These are phyloP conservation scores for Jamesozyma lodderae DNA, from an alignment of 805 yeast species.

Conservation along the genomic window DNA sequence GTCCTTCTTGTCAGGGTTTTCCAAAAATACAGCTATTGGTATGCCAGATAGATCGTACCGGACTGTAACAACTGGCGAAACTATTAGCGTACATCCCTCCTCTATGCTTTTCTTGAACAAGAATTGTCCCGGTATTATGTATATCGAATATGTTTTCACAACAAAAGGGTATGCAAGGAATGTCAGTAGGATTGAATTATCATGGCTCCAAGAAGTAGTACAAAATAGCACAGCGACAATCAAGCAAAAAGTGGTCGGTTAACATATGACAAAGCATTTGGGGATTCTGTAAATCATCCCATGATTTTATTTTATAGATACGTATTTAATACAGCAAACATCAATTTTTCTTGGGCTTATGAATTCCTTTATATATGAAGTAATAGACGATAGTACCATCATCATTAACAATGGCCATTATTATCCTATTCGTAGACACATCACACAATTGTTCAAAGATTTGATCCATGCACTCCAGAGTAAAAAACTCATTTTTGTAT, in stretches of 20 bases:
- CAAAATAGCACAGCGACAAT: slow-evolving; percentile 10
- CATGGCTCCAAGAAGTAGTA: slow-evolving; percentile 80
- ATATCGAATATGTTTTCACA: slow-evolving; percentile 88
- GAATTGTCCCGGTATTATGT: slow-evolving; percentile 80
- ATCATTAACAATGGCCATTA: slow-evolving; percentile 47
- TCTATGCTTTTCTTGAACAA: slow-evolving; percentile 71
- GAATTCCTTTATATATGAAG: slow-evolving; percentile 55
- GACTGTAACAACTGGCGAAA: slow-evolving; percentile 76
- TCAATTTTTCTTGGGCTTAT: slow-evolving; percentile 50
- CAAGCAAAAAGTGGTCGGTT: slow-evolving; percentile 7
- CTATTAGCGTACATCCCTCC: slow-evolving; percentile 84
- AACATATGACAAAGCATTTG: no score
- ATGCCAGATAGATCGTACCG: slow-evolving; percentile 90
- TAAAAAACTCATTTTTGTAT: slow-evolving; percentile 15
- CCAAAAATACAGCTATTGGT: slow-evolving; percentile 87
- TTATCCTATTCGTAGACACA: slow-evolving; percentile 32
- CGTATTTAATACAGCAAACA: neutral
- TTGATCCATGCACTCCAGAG: slow-evolving; percentile 18
- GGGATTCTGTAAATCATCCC: no score
- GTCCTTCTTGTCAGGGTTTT: slow-evolving; percentile 73
- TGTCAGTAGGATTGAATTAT: slow-evolving; percentile 71
- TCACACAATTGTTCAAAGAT: slow-evolving; percentile 15
- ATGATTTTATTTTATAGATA: no score
- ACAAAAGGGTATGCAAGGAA: slow-evolving; percentile 86
- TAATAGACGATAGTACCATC: slow-evolving; percentile 71